Evolutionary conservation across 805 yeast genomes (phyloP), one percentile per base, ranked within the genome.

Genomic region (Yarrowia deformans): DNA sequence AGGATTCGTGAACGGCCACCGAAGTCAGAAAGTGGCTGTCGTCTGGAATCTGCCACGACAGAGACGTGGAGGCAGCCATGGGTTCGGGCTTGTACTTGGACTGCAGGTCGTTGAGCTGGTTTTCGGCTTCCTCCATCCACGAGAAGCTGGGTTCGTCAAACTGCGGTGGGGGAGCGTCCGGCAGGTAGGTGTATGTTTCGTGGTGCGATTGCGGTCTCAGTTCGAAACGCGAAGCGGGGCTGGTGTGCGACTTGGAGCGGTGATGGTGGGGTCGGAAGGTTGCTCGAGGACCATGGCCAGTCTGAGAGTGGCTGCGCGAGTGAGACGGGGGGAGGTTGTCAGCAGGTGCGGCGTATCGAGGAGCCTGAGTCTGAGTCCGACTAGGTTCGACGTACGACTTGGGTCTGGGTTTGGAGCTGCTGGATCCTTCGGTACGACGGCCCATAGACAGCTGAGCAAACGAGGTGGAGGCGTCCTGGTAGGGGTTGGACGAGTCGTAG

Each of bases 1-100:
- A 74, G 8, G 74, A 70, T 45, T 75, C 76, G 63, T 80, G 81
- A 14, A 77, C 71, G 1, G 80, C 81, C 3, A 81, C 69, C 7
- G 78, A 72, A 0, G 82, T 78, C 42, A 81, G 72, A 64, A 77
- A 78, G 50, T 74, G 72, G 13, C 72, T 55, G 35, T 72, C 55
- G 70, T 81, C 83, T 1, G 83, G 82, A 1, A 81, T 77, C 52
- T 72, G 72, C 82, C 81, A 79, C 71, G 80, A 78, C 49, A 74
- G 58, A 5, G 52, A 45, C 4, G 78, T 74, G 0, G 72, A 13
- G 37, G 61, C 49, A 12, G 42, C 61, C 60, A 63, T 49, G 45
- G 68, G 68, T 14, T 46, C 68, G 32, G 55, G 55, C 12, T 8
- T 14, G 56, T 63, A 48, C 39, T 49, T 63, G 4, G 39, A 5